phyloP scores from a whole-genome alignment of 305 asterid species.

The Striga hermonthica region DNA sequence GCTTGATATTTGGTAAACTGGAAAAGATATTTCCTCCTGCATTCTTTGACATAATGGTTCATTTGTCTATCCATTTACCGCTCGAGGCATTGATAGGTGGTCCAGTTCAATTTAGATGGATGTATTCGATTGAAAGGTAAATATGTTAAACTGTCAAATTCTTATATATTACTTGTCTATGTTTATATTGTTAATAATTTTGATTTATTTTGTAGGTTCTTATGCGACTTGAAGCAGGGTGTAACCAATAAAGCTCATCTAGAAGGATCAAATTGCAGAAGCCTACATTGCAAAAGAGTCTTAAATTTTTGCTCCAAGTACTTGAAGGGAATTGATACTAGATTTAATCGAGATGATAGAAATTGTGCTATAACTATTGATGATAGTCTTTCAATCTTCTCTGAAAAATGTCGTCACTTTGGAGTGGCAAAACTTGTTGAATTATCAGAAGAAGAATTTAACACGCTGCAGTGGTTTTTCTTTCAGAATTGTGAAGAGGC shows the following conservation, averaged over 20 bases:
- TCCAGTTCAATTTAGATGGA: conserved; percentile 5
- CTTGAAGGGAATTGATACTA: not conserved
- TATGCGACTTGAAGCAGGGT: not conserved
- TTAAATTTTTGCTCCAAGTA: conserved; percentile 5
- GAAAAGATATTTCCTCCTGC: conserved; percentile 1
- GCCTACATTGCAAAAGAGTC: not conserved
- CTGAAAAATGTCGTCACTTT: not conserved
- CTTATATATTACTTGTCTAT: not conserved
- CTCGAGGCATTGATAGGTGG: not conserved
- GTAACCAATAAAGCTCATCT: conserved; percentile 5
- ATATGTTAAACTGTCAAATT: too few species aligned
- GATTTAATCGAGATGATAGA: not conserved
- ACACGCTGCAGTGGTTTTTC: not conserved
- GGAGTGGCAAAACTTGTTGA: not conserved
- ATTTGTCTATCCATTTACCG: not conserved
- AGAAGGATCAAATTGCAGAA: not conserved
- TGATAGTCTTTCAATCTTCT: conserved; percentile 1
- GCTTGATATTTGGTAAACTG: not conserved
- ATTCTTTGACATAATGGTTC: conserved; percentile 4
- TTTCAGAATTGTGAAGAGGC: not conserved
- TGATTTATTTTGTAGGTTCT: not conserved
- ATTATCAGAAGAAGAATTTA: not conserved
- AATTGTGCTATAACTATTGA: not conserved
- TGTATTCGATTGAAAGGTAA: conserved; percentile 7
- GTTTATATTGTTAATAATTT: not conserved